These are phyloP conservation scores for Neonectria neomacrospora DNA, from an alignment of 2,329 filamentous ascomycete genomes.

Conservation along the genomic window DNA sequence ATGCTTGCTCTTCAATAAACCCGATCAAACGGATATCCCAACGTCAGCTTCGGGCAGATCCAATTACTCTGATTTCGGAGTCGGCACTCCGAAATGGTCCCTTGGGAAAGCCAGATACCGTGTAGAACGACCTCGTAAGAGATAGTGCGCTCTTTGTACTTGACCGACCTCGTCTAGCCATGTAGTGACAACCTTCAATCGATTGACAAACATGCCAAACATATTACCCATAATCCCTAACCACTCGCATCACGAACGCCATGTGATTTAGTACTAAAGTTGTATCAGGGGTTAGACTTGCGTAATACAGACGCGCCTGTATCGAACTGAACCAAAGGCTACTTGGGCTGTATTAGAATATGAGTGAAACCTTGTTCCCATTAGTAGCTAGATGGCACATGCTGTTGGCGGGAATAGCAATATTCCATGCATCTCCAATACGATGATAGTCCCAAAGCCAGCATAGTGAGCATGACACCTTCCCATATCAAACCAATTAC, in stretches of 20 bases:
- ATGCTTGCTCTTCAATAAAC: constrained; percentile 1
- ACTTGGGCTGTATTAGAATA: no score
- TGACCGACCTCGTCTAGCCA: neutral
- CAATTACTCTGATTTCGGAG: constrained; percentile 16
- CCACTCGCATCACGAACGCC: neutral
- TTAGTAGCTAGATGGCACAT: no score
- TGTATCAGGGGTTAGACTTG: neutral
- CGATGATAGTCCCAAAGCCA: no score
- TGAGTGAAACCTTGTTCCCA: no score
- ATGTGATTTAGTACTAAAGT: neutral
- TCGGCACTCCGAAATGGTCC: neutral
- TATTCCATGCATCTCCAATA: no score
- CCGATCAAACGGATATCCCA: constrained; percentile 10
- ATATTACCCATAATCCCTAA: neutral
- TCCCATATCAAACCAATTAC: no score
- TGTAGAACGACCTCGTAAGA: neutral
- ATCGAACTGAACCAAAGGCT: neutral
- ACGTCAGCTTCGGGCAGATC: constrained; percentile 15
- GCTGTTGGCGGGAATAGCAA: no score
- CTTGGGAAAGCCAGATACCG: neutral
- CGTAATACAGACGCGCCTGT: neutral
- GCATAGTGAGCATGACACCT: no score
- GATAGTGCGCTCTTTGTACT: neutral
- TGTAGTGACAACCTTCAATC: neutral
- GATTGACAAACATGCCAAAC: neutral